phyloP scores from a whole-genome alignment of 73 alveolate genomes.

The Blepharisma japonicum region DNA sequence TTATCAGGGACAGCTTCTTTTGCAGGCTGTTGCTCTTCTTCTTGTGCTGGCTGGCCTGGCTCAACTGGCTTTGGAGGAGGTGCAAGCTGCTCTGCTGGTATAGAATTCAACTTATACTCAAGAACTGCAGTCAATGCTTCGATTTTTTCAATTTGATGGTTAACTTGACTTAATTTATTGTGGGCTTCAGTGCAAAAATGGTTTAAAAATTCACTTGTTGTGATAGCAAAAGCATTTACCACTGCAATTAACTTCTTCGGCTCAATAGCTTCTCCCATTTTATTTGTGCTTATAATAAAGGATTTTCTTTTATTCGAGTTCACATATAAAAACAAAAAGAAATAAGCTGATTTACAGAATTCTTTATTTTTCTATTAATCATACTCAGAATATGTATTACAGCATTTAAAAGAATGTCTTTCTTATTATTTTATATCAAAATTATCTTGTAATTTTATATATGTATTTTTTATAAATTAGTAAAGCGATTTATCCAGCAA shows the following conservation, averaged over 20 bases:
- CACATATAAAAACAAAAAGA: too few species aligned
- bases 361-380: too few species aligned
- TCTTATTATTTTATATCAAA: too few species aligned
- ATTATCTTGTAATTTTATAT: too few species aligned
- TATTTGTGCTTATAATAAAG: too few species aligned
- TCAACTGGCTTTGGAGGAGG: slow-evolving; percentile 21
- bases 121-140: slow-evolving; percentile 23
- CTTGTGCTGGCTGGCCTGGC: background rate
- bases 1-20: slow-evolving; percentile 6
- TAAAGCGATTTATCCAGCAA: too few species aligned
- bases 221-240: slow-evolving; percentile 3
- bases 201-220: slow-evolving; percentile 18
- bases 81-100: slow-evolving; percentile 10
- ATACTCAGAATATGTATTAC: too few species aligned
- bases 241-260: slow-evolving; percentile 1
- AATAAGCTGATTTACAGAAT: too few species aligned
- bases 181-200: slow-evolving; percentile 24
- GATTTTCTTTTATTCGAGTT: too few species aligned
- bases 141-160: slow-evolving; percentile 22
- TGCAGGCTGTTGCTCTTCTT: background rate
- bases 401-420: too few species aligned
- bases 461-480: too few species aligned
- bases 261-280: background rate
- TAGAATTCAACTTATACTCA: slow-evolving; percentile 19
- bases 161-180: background rate